Base-by-base conservation (phyloP, 805 yeast genomes). In the Wickerhamomyces canadensis region DNA sequence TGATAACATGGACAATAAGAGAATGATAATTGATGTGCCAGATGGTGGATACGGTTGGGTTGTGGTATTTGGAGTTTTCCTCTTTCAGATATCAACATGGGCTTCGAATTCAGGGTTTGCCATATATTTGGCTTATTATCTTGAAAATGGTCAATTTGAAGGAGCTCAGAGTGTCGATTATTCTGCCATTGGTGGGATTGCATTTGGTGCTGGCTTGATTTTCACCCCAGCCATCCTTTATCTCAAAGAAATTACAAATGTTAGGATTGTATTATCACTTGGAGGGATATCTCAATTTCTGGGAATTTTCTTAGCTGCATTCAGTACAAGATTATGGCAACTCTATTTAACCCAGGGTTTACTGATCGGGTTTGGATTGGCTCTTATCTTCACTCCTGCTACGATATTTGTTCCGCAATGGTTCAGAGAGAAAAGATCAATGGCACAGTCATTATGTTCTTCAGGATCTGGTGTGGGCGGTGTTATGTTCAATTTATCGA, bases 281-380 rank as follows among this genome's bases (percentile, higher is more conserved):
- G 91, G 88, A 3, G 61, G 67, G 12, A 44, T 62, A 3, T 33
- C 72, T 12, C 76, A 79, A 51, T 72, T 78, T 41, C 18, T 17
- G 10, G 45, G 45, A 14, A 38, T 38, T 13, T 27, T 42, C 6
- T 15, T 42, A 28, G 86, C 88, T 1, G 72, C 81, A 9, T 78
- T 68, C 48, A 54, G 80, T 6, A 69, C 64, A 6, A 65, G 65
- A 27, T 49, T 76, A 21, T 80, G 88, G 86, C 77, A 82, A 44
- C 50, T 82, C 13, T 78, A 67, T 49, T 51, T 78, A 33, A 74
- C 85, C 4, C 87, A 82, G 58, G 88, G 89, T 18, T 59, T 80
- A 3, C 41, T 81, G 33, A 70, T 69, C 34, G 80, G 85, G 25
- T 48, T 73, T 27, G 61, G 65, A 1, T 57, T 66, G 12, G 77